These are phyloP conservation scores for Podospora pseudopauciseta DNA, from an alignment of 495 filamentous ascomycete genomes.

Conservation along the genomic window DNA sequence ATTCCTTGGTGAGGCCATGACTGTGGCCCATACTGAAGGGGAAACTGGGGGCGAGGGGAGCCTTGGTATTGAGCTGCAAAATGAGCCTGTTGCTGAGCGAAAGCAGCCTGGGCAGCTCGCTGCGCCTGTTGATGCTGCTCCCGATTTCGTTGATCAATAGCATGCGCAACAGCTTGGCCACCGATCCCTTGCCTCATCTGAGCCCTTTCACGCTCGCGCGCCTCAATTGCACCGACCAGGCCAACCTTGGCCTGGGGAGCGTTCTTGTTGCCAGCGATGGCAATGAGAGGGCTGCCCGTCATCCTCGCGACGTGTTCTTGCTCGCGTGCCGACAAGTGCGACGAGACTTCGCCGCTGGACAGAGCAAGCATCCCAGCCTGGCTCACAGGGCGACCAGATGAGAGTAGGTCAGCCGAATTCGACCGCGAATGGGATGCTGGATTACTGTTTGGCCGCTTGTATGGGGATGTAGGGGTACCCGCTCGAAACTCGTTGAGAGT, in stretches of 20 bases:
- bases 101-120: constrained; percentile 30
- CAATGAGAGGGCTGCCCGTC: constrained; percentile 78
- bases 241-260: constrained; percentile 53
- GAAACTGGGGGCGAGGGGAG: constrained; percentile 3
- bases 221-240: constrained; percentile 72
- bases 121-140: constrained; percentile 48
- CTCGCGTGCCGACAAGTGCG: constrained; percentile 81
- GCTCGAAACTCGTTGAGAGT: constrained; percentile 45
- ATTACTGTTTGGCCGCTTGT: constrained; percentile 24
- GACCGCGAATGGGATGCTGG: constrained; percentile 45
- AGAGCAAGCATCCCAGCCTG: constrained; percentile 33
- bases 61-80: constrained; percentile 11
- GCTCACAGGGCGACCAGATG: constrained; percentile 29
- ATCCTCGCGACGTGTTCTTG: constrained; percentile 89
- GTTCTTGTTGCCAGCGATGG: constrained; percentile 56
- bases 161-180: constrained; percentile 70
- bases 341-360: constrained; percentile 52
- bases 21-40: constrained; percentile 17
- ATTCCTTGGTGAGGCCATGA: constrained; percentile 21
- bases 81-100: constrained; percentile 38
- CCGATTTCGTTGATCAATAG: constrained; percentile 71
- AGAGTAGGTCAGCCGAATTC: constrained; percentile 36
- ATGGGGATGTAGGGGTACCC: constrained; percentile 38
- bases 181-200: constrained; percentile 68
- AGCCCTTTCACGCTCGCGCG: constrained; percentile 68